A percentile compares a stretch with the other conserved stretches of the same genome.
Conservation (phyloP, 106 monocot genomes). For the Acorus calamus region DNA sequence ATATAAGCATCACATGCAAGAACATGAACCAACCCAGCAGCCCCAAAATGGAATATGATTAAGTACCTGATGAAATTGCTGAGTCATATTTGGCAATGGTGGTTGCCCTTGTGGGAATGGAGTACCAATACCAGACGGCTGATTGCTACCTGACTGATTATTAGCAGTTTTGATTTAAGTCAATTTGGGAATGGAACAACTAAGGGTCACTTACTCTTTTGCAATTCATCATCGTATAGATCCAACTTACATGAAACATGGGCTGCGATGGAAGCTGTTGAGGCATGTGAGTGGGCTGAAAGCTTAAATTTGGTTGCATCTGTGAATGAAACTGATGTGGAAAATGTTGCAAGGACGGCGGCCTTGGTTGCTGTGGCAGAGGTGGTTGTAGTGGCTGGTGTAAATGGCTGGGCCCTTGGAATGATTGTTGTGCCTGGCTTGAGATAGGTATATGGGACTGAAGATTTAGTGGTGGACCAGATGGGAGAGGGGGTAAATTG, state of each 20-base stretch:
- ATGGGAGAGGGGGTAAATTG: constrained; percentile 37
- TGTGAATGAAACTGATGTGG: constrained; percentile 45
- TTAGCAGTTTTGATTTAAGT: no score
- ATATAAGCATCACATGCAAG: neutral
- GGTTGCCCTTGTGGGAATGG: constrained; percentile 62
- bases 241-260: constrained; percentile 64
- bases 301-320: constrained; percentile 43
- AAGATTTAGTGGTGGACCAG: constrained; percentile 30
- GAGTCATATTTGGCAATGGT: constrained; percentile 58
- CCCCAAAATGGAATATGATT: neutral
- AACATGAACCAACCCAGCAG: neutral
- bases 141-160: constrained; percentile 38
- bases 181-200: no score
- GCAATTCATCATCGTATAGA: no score
- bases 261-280: constrained; percentile 46
- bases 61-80: constrained; percentile 73
- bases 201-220: no score
- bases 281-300: constrained; percentile 33
- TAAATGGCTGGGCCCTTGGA: constrained; percentile 37
- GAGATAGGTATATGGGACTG: constrained; percentile 54
- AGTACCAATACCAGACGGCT: constrained; percentile 10
- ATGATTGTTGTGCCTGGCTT: constrained; percentile 36
- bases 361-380: constrained; percentile 64
- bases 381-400: constrained; percentile 66
- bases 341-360: constrained; percentile 40